Evolutionary conservation across 495 filamentous ascomycete species (phyloP).

Genomic region (Penicillium fimorum): DNA sequence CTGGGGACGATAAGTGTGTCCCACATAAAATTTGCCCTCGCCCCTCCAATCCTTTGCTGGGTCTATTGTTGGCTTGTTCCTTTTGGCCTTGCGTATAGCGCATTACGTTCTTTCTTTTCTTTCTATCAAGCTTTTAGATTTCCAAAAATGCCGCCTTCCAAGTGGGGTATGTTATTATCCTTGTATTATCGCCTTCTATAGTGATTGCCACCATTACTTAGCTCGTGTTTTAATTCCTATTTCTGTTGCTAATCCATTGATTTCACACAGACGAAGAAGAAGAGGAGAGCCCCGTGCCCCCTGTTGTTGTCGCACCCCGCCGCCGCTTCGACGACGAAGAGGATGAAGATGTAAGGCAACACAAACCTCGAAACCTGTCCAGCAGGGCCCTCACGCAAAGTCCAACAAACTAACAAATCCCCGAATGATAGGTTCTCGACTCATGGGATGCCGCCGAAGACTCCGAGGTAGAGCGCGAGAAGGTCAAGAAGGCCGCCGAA

Average conservation of each 20-base stretch:
- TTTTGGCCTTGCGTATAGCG: conserved; percentile 21
- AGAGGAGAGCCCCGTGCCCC: conserved; percentile 61
- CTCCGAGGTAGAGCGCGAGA: conserved; percentile 94
- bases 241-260: conserved; percentile 16
- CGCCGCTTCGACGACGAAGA: conserved; percentile 90
- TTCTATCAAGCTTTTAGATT: conserved; percentile 14
- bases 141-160: conserved; percentile 46
- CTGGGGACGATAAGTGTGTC: conserved; percentile 25
- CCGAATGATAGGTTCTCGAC: conserved; percentile 70
- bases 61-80: conserved; percentile 24
- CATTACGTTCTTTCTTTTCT: conserved; percentile 11
- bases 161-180: conserved; percentile 49
- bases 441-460: conserved; percentile 98
- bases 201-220: background rate
- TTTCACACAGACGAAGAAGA: conserved; percentile 63
- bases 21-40: conserved; percentile 37
- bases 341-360: conserved; percentile 73
- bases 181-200: conserved; percentile 5
- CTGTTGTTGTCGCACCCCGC: conserved; percentile 50
- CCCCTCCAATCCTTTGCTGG: conserved; percentile 29
- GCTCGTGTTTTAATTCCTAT: background rate
- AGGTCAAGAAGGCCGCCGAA: conserved; percentile 81
- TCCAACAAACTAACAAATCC: conserved; percentile 13
- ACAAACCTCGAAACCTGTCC: background rate
- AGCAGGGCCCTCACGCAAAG: background rate